Base-by-base conservation (phyloP, 768 basidiomycete genomes). In the Terana coerulea region DNA sequence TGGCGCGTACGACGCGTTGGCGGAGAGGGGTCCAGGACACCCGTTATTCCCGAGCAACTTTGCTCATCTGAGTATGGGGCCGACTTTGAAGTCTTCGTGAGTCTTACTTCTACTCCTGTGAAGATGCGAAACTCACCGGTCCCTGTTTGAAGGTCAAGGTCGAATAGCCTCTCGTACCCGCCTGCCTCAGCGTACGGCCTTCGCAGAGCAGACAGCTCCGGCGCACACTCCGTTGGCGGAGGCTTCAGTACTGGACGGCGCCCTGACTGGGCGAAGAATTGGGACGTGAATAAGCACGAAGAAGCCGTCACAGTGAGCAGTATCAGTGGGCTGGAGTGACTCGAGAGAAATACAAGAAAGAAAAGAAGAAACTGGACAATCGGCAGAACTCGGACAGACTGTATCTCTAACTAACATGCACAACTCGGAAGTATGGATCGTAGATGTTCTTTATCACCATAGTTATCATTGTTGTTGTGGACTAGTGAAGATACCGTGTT, bases 11-110 rank as follows among this genome's bases (percentile, higher is more conserved):
- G 71, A 80, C 61, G 67, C 74, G 3, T 69, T 78, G n/a, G 78
- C 76, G 8, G 87, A 89, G 57, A 75, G 88, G 5, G 74, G 72
- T 1, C 82, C 85, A 1, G 91, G 88, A 0, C 79, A 83, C 57
- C 91, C 90, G 12, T 69, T 92, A 6, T 95, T 95, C 71, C 88
- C 88, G 3, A 85, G 80, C 57, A 88, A 80, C 62, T 95, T 92
- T 67, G 80, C 87, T 28, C 77, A 78, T 49, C 66, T 92, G 55
- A 77, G 79, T 22, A 58, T 77, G 30, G 79, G 78, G 29, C 88
- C 89, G 19, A 90, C 86, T 21, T 68, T 91, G 59, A 66, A 69
- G 12, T 78, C 77, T 15, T 80, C 73, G 77, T 77, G 59, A 39
- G 76, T 65, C 22, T 28, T 9, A 7, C 11, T 24, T 41, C n/a